Percentiles rank a stretch among this genome's conserved stretches.
These are phyloP conservation scores for Anastatica hierochuntica DNA, from an alignment of 345 rosid genomes.

Conservation along the genomic window DNA sequence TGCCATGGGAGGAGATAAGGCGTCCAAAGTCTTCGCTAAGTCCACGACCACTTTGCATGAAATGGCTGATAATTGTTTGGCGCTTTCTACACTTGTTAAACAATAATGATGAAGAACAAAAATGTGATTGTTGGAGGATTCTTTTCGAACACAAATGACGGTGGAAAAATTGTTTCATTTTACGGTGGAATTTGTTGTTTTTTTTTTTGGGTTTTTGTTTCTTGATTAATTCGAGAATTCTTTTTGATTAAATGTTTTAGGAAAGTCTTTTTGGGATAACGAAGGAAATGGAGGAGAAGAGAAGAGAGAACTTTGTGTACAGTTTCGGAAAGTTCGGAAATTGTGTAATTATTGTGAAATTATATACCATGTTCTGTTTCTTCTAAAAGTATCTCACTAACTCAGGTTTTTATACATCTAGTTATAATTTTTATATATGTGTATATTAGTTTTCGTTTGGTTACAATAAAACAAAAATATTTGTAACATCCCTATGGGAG, in stretches of 20 bases:
- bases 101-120: background rate
- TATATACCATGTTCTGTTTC: too few relatives aligned
- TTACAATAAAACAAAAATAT: too few relatives aligned
- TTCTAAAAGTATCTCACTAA: too few relatives aligned
- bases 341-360: background rate
- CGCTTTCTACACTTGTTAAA: slow-evolving; percentile 20
- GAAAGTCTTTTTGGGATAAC: background rate
- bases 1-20: background rate
- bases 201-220: background rate
- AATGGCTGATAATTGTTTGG: slow-evolving; percentile 25
- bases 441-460: too few relatives aligned
- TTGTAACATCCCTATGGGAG: too few relatives aligned
- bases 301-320: too few relatives aligned
- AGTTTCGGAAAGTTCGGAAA: background rate
- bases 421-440: too few relatives aligned
- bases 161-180: background rate
- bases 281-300: background rate
- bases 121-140: too few relatives aligned
- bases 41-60: slow-evolving; percentile 12
- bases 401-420: too few relatives aligned
- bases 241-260: background rate
- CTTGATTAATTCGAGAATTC: background rate
- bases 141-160: too few relatives aligned
- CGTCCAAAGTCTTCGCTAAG: background rate
- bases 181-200: background rate